Percentiles rank a stretch among this genome's conserved stretches.
Conservation (phyloP, 345 rosid genomes). For the Rubroshorea leprosula region DNA sequence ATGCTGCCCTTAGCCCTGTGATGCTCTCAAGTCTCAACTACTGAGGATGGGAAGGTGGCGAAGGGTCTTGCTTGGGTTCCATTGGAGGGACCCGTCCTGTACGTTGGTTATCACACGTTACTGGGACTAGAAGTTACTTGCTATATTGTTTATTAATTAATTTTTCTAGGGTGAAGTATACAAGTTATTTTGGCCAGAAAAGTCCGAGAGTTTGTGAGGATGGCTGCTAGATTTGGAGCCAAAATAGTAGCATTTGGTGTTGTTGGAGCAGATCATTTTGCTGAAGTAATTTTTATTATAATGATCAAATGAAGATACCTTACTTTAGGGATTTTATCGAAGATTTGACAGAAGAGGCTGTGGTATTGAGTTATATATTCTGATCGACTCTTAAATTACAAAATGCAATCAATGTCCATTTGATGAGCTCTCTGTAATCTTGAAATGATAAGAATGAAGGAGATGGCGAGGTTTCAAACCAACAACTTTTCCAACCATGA, state of each 20-base stretch:
- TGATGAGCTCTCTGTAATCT: no score
- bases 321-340: neutral
- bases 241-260: conserved; percentile 64
- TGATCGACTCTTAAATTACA: no score
- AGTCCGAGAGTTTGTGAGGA: conserved; percentile 66
- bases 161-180: conserved; percentile 57
- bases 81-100: conserved; percentile 67
- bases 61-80: conserved; percentile 70
- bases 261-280: conserved; percentile 65
- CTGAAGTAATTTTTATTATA: conserved; percentile 14
- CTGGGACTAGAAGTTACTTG: conserved; percentile 52
- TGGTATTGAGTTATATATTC: no score
- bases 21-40: conserved; percentile 73
- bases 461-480: neutral
- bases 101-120: conserved; percentile 77
- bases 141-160: no score
- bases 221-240: conserved; percentile 73
- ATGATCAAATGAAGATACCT: neutral
- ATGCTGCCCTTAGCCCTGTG: conserved; percentile 41
- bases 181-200: conserved; percentile 58
- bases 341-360: no score
- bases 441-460: neutral
- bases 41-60: conserved; percentile 55
- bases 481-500: neutral
- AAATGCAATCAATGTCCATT: no score